phyloP scores from a whole-genome alignment of 352 stramenopile species.

The Peronospora destructor region DNA sequence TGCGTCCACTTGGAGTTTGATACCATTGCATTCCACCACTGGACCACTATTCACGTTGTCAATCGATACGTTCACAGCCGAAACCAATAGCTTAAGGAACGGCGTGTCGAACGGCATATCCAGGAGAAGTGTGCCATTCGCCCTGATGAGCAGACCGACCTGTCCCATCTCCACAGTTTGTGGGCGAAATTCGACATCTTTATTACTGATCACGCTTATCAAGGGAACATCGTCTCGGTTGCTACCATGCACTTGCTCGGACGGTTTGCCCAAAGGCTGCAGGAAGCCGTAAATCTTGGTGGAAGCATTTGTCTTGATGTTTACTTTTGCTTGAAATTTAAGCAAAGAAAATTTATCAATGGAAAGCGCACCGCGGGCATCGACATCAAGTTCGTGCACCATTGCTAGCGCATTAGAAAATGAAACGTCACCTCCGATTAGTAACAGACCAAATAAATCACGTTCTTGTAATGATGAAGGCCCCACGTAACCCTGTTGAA shows the following conservation, averaged over 20 bases:
- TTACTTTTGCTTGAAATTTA: conserved; percentile 43
- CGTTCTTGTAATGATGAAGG: conserved; percentile 35
- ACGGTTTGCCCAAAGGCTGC: conserved; percentile 26
- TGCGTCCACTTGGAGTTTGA: conserved; percentile 36
- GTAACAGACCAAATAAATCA: conserved; percentile 34
- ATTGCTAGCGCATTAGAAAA: conserved; percentile 47
- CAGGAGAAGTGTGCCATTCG: conserved; percentile 27
- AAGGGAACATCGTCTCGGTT: conserved; percentile 12
- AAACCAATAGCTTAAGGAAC: conserved; percentile 40
- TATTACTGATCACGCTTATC: conserved; percentile 29
- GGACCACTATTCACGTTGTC: conserved; percentile 38
- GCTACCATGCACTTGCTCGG: conserved; percentile 1
- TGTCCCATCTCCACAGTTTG: conserved; percentile 47
- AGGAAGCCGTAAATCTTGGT: conserved; percentile 43
- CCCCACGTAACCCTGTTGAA: conserved; percentile 40
- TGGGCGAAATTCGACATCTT: conserved; percentile 38
- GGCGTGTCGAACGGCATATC: conserved; percentile 57
- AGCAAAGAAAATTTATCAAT: conserved; percentile 68
- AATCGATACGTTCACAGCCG: conserved; percentile 41
- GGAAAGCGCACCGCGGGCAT: conserved; percentile 23
- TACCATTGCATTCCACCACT: conserved; percentile 36
- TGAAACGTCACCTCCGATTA: conserved; percentile 34
- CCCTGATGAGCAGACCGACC: conserved; percentile 27
- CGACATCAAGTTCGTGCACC: conserved; percentile 31
- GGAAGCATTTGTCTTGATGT: conserved; percentile 25